phyloP scores from a whole-genome alignment of 495 filamentous ascomycete genomes.

The Beverwykella pulmonaria region DNA sequence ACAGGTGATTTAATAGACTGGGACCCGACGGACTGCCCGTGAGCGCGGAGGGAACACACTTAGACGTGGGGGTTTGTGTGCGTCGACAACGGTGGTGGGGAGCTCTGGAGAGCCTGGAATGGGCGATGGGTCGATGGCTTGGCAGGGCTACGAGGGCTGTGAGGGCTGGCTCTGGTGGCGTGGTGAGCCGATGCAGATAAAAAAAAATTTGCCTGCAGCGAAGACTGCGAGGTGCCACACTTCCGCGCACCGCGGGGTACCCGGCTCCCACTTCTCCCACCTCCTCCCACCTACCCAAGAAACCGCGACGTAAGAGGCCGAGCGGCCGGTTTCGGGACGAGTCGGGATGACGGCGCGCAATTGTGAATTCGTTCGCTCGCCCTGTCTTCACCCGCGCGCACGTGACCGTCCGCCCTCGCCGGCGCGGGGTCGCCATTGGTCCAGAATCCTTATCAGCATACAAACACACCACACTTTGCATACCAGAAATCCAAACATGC shows the following conservation, averaged over 20 bases:
- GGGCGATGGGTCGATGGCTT: slow-evolving; percentile 14
- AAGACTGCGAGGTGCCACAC: slow-evolving; percentile 14
- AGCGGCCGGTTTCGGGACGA: neutral
- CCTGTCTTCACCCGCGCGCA: neutral
- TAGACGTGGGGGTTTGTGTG: slow-evolving; percentile 15
- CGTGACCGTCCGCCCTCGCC: neutral
- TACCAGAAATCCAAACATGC: slow-evolving; percentile 22
- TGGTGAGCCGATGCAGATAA: too few species aligned
- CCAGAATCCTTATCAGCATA: slow-evolving; percentile 26
- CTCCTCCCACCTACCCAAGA: neutral
- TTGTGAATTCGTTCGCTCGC: slow-evolving; percentile 17
- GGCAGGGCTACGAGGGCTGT: slow-evolving; percentile 26
- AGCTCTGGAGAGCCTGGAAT: slow-evolving; percentile 9
- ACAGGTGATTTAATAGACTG: slow-evolving; percentile 31
- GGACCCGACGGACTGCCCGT: slow-evolving; percentile 43
- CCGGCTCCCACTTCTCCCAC: slow-evolving; percentile 3
- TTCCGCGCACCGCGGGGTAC: slow-evolving; percentile 13
- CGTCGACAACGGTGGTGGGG: neutral
- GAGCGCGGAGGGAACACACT: slow-evolving; percentile 2
- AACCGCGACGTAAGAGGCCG: slow-evolving; percentile 15
- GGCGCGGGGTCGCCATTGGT: slow-evolving; percentile 14
- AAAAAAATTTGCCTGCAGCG: neutral
- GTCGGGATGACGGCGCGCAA: slow-evolving; percentile 35
- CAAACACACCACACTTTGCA: slow-evolving; percentile 31
- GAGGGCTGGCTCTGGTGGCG: neutral